Base-by-base conservation (phyloP, 2,329 filamentous ascomycete genomes). In the Acarospora socialis region DNA sequence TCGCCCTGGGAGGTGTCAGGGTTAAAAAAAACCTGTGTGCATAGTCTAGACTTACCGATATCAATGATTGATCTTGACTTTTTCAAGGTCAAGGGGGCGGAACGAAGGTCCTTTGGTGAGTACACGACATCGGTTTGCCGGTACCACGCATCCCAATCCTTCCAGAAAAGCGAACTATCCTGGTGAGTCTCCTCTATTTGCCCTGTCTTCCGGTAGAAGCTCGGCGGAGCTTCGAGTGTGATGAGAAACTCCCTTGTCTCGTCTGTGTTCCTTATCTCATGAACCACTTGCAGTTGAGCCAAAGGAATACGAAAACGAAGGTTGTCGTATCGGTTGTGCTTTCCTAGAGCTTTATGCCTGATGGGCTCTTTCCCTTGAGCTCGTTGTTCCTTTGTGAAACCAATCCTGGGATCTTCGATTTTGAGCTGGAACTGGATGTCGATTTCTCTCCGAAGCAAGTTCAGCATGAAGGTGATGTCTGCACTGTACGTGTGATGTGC, bases 81-180 rank as follows among this genome's bases (percentile, higher is more conserved):
- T 21, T 57, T 59, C 4, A 75, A 49, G 21, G 59, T 55, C 7
- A 67, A 48, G 0, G 61, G 53, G 10, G 53, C 48, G 9, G 37
- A 41, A 6, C 43, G 46, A 5, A 61, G 48, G 9, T 39, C 41
- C 6, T 48, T 41, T 6, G 57, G 55, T 21, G 59, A 46, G 34
- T 61, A 57, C n/a, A 68, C 60, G 15, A 81, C 66, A 39, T 73
- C 65, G 1, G 74, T 78, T 43, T 77, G 72, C 13, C 77, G 65
- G 35, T 62, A 70, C 73, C 73, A 80, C 0, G 60, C 55, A 40
- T 70, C 61, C 37, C 58, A 57, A 14, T 70, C 66, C 27, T 51
- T 60, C 74, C 73, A 80, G n/a, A 32, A 46, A 9, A 49, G 42
- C 29, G 53, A 46, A 7, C 50, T 47, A 7, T 53, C 46, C 5